These are phyloP conservation scores for Hysterangium stoloniferum DNA, from an alignment of 768 basidiomycete species.

Conservation along the genomic window DNA sequence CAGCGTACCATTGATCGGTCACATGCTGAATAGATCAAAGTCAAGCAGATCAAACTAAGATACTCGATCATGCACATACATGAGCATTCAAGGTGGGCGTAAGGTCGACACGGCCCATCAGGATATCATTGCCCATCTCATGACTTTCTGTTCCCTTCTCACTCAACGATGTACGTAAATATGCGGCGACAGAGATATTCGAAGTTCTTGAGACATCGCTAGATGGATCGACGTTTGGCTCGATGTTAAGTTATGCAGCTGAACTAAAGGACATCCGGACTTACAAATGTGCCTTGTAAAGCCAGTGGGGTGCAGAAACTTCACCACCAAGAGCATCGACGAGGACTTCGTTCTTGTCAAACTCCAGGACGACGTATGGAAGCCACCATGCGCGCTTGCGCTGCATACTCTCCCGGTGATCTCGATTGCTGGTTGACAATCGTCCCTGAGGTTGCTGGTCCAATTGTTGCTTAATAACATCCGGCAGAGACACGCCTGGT, in stretches of 20 bases:
- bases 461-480: constrained; percentile 77
- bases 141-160: constrained; percentile 54
- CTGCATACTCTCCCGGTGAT: constrained; percentile 79
- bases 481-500: constrained; percentile 71
- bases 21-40: constrained; percentile 42
- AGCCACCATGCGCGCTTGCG: constrained; percentile 94
- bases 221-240: constrained; percentile 12
- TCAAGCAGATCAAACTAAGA: constrained; percentile 13
- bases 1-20: constrained; percentile 86
- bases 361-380: constrained; percentile 95
- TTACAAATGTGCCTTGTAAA: constrained; percentile 92
- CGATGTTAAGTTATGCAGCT: too few species aligned
- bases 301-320: constrained; percentile 84
- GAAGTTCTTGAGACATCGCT: constrained; percentile 95
- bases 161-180: constrained; percentile 74
- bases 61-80: constrained; percentile 31
- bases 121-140: constrained; percentile 96
- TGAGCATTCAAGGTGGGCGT: constrained; percentile 76
- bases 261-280: constrained; percentile 26
- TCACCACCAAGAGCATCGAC: constrained; percentile 97
- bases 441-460: constrained; percentile 48
- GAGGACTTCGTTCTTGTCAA: constrained; percentile 95
- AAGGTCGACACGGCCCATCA: constrained; percentile 89
- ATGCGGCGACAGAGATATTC: constrained; percentile 86
- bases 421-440: constrained; percentile 45